phyloP scores from a whole-genome alignment of 805 yeast species.

The Cyberlindnera euphorbiae region DNA sequence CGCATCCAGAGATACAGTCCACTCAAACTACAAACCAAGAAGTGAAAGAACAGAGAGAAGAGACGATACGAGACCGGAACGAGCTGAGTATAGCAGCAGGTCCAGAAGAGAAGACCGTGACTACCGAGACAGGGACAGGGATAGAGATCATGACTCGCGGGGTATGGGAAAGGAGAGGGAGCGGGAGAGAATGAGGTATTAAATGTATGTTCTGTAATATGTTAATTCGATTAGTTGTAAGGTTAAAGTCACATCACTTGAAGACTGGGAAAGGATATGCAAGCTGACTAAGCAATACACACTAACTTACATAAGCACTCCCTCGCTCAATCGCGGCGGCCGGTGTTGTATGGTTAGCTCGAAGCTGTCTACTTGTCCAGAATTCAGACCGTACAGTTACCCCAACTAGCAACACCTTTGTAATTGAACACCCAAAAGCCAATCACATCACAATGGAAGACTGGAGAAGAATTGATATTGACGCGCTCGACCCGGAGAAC shows the following conservation, averaged over 20 bases:
- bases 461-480: slow-evolving; percentile 95
- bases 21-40: slow-evolving; percentile 8
- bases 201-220: too few relatives aligned
- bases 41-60: slow-evolving; percentile 7
- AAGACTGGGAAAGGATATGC: too few relatives aligned
- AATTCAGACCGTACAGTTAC: too few relatives aligned
- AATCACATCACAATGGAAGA: slow-evolving; percentile 43
- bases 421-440: too few relatives aligned
- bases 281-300: too few relatives aligned
- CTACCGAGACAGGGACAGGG: slow-evolving; percentile 23
- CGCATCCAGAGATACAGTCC: neutral
- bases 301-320: too few relatives aligned
- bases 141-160: slow-evolving; percentile 20
- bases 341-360: too few relatives aligned
- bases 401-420: too few relatives aligned
- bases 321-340: too few relatives aligned
- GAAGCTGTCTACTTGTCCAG: too few relatives aligned
- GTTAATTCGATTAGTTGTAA: too few relatives aligned
- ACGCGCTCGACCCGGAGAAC: slow-evolving; percentile 81
- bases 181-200: slow-evolving; percentile 14
- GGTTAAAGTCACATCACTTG: too few relatives aligned
- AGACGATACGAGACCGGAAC: slow-evolving; percentile 15
- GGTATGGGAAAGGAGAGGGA: slow-evolving; percentile 20
- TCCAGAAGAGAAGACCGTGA: slow-evolving; percentile 22
- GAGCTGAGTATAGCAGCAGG: slow-evolving; percentile 22